Evolutionary conservation across 305 asterid genomes (phyloP), one percentile per base, ranked within the genome.

Genomic region (Solanum hybrid): DNA sequence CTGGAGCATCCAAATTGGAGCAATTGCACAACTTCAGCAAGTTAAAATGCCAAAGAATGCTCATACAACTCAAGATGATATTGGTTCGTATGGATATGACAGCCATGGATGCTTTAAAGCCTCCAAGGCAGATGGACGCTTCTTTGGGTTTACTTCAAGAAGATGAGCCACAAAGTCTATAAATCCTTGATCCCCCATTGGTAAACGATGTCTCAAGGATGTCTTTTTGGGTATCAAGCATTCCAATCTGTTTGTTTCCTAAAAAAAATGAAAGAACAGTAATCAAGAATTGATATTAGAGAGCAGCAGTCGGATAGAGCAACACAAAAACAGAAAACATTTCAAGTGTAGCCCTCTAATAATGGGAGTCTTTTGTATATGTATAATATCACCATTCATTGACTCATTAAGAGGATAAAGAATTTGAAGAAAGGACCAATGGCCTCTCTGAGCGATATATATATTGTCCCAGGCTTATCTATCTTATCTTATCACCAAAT

Each of bases 111-210:
- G 99, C 91, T 96, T 96, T 51, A 97, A 94, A 91, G 99, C 99
- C 89, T 97, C 98, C 36, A 97, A 73, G 29, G 99, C 99, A 79
- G 99, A 95, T 73, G 99, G 99, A 85, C 99, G 94, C 92, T 94
- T 96, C 88, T 91, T 92, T 29, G 99, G 99, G 94, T 95, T 94
- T 56, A 95, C 93, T 93, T 97, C 98, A 11, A 97, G 98, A 64
- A 97, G 95, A 92, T 96, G 94, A 92, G 92, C 93, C 90, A 96
- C 98, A 34, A 96, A 96, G 93, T 96, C 98, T 2, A 96, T 95
- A 93, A 97, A 97, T 64, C 99, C 99, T 93, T 96, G 99, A 91
- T 97, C 99, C 79, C 98, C 99, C 98, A 97, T 96, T 75, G 99
- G 99, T 92, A 96, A 90, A n/a, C 99, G 95, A 93, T 95, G 98